Base-by-base conservation (phyloP, 1,284 basidiomycete species). In the Tilletia indica region DNA sequence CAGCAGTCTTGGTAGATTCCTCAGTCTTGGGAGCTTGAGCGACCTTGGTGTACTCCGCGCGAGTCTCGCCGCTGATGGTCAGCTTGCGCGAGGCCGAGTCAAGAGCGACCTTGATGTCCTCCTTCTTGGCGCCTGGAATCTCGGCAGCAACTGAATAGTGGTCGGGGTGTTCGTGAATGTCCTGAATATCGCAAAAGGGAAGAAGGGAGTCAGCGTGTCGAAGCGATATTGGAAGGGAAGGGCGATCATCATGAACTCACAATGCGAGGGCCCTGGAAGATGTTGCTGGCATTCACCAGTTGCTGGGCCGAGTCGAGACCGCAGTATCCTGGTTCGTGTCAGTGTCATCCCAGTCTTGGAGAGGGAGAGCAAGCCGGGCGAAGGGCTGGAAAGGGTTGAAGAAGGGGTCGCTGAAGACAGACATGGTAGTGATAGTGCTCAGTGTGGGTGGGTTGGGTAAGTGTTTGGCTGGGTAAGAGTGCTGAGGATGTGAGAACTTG, bases 51-150 rank as follows among this genome's bases (percentile, higher is more conserved):
- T 78, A 76, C 68, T 78, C 76, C 71, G 70, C 72, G 70, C 69
- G 74, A 71, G 75, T 71, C 31, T 74, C 73, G 16, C 78, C 78
- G n/a, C 75, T 71, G 21, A 79, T 72, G 9, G 77, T 77, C 39
- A 79, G 68, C 34, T 77, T 70, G 54, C 77, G 77, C 31, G 73
- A 72, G 61, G 76, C 71, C 16, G 73, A 74, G 42, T 78, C 78
- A 3, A 77, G 70, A 2, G 72, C 71, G 68, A 79, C 73, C 68
- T 77, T 74, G 75, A 79, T 58, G 45, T 79, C 75, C 64, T 79
- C 77, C 71, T 76, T 77, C 70, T 76, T 75, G 48, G 75, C 74
- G 34, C 78, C 78, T 8, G 78, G 72, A 25, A 79, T 71, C 45
- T 79, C 78, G 68, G 75, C 76, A 5, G 73, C 71, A 34, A 79